These are phyloP conservation scores for Tilletia horrida DNA, from an alignment of 1,284 basidiomycete genomes.

Conservation along the genomic window DNA sequence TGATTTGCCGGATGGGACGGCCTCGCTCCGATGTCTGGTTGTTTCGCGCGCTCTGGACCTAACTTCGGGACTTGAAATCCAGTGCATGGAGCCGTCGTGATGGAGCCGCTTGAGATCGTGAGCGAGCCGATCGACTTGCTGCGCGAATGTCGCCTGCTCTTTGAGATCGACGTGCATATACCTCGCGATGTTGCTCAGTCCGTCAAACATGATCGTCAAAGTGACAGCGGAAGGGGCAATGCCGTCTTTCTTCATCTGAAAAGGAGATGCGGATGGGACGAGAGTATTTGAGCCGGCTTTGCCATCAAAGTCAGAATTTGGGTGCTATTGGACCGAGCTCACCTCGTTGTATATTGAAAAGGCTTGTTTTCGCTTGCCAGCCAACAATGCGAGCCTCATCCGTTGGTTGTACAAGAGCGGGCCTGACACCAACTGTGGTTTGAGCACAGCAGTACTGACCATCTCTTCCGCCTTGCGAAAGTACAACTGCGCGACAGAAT, in stretches of 20 bases:
- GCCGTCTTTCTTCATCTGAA: conserved; percentile 6
- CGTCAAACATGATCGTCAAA: conserved; percentile 4
- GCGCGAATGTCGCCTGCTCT: no score
- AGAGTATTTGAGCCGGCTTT: background rate
- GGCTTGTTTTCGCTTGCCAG: background rate
- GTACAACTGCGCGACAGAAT: background rate
- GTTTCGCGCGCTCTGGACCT: background rate
- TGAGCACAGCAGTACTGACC: background rate
- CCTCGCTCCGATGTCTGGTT: no score
- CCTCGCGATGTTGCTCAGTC: background rate
- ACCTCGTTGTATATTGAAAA: background rate
- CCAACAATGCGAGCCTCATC: background rate
- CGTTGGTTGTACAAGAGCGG: background rate
- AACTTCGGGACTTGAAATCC: background rate
- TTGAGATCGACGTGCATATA: background rate
- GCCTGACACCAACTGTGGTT: background rate
- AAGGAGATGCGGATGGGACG: background rate
- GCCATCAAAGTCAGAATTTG: background rate
- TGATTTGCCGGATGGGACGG: background rate
- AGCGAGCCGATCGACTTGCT: background rate
- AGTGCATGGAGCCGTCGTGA: background rate
- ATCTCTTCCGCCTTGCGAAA: background rate
- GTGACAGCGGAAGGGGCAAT: background rate
- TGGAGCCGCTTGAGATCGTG: background rate
- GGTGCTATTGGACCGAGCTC: background rate